Base-by-base conservation (phyloP, 768 basidiomycete species). In the Crucibulum laeve region DNA sequence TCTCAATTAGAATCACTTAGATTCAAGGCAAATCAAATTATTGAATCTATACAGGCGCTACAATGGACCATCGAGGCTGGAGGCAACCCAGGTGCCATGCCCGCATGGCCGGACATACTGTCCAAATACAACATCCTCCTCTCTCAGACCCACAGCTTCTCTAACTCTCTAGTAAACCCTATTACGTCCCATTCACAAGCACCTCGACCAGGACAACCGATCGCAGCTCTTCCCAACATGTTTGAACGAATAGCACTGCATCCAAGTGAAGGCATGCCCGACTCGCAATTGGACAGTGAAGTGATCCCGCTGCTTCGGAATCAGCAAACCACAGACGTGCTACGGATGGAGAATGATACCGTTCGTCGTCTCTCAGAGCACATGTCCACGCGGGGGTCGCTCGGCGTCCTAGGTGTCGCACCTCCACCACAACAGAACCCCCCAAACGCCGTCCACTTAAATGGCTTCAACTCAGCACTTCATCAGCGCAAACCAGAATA, bases 91-190 rank as follows among this genome's bases (percentile, higher is more conserved):
- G 65, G 64, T 26, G 68, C 57, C n/a, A 88, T 90, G 80, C 81
- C 84, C 2, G 63, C 85, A 5, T 91, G 90, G 90, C 90, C 89
- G 2, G 89, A 91, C 55, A 79, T 92, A 43, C 72, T 91, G 42
- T 81, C 84, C 11, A 91, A 90, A 68, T 91, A 91, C 76, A 90
- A 83, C 52, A 74, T 88, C 49, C 73, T 92, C 21, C 75, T 91
- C 43, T 87, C 87, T 0, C 90, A 91, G 54, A 87, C 87, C 0
- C 86, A 87, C 56, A 84, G 74, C 51, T 81, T 92, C 53, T 84
- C 82, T 34, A 79, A 72, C 40, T 76, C 80, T 0, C 73, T 89
- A 32, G 65, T 76, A 14, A 62, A 70, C 44, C 61, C 69, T 38
- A 48, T 68, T 26, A 64, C 61, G 19, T 51, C 59, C 13, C 49